Conservation (phyloP, 345 rosid species). For the Salix exigua region DNA sequence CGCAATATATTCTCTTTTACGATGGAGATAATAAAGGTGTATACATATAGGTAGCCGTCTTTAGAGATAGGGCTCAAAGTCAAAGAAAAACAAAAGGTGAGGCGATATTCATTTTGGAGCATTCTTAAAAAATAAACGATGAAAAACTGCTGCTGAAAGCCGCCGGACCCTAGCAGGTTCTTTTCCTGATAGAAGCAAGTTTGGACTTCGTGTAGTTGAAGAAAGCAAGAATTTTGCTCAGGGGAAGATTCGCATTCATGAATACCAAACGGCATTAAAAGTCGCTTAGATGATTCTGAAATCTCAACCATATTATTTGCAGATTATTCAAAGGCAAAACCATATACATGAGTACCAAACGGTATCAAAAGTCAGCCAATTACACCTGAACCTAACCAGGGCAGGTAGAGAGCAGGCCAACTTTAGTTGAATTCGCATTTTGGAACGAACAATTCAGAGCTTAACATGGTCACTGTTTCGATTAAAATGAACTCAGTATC, state of each 20-base stretch:
- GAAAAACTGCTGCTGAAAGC: not conserved
- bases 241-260: constrained; percentile 41
- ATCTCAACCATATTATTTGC: not conserved
- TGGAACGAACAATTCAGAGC: not conserved
- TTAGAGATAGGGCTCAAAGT: not conserved
- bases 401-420: not conserved
- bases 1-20: constrained; percentile 3
- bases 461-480: not conserved
- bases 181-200: constrained; percentile 29
- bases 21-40: not conserved
- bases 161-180: constrained; percentile 6
- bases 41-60: constrained; percentile 3
- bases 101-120: constrained; percentile 3
- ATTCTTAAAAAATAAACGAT: not conserved
- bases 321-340: not conserved
- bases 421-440: not conserved
- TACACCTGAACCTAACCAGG: not conserved
- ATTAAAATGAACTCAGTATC: constrained; percentile 25
- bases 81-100: constrained; percentile 8
- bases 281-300: not conserved
- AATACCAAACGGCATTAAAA: not conserved
- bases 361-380: not conserved
- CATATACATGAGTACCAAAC: not conserved
- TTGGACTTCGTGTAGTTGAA: constrained; percentile 49
- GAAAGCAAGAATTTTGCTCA: constrained; percentile 29